Conservation (phyloP, 495 filamentous ascomycete genomes). For the Tuber umbilicatum region DNA sequence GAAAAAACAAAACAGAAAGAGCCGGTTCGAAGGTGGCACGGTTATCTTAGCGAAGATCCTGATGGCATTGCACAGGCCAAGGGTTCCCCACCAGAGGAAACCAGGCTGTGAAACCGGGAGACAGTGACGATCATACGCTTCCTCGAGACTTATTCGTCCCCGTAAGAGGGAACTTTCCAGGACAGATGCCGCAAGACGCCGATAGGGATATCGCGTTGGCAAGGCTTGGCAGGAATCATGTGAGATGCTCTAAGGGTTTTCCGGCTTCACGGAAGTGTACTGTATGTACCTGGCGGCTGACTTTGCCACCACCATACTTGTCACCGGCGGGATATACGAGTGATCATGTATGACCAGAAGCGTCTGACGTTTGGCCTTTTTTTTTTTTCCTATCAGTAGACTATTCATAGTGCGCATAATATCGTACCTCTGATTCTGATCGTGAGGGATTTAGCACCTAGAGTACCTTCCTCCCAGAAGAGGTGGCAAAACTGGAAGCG, state of each 20-base stretch:
- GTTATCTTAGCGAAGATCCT: conserved; percentile 1
- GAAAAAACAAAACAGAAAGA: not conserved
- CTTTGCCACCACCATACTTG: not conserved
- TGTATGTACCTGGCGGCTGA: not conserved
- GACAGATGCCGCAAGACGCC: not conserved
- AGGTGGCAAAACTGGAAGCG: not conserved
- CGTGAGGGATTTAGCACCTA: not conserved
- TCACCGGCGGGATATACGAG: not conserved
- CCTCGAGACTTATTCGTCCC: not conserved
- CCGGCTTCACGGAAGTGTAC: not conserved
- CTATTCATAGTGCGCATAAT: not conserved
- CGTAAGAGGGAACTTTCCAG: not conserved
- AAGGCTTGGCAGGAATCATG: not conserved
- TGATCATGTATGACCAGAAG: not conserved
- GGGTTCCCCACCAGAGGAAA: not conserved
- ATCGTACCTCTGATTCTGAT: not conserved
- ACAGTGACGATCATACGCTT: not conserved
- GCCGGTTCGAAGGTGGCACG: not conserved
- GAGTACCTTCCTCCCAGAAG: not conserved
- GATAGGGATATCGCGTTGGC: not conserved
- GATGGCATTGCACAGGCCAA: not conserved
- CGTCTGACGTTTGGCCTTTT: not conserved
- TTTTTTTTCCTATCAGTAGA: not conserved
- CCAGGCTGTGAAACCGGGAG: not conserved
- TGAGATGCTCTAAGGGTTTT: not conserved